These are phyloP conservation scores for Mortierella sp. DNA, from an alignment of 371 early-diverging fungal genomes.

Conservation along the genomic window DNA sequence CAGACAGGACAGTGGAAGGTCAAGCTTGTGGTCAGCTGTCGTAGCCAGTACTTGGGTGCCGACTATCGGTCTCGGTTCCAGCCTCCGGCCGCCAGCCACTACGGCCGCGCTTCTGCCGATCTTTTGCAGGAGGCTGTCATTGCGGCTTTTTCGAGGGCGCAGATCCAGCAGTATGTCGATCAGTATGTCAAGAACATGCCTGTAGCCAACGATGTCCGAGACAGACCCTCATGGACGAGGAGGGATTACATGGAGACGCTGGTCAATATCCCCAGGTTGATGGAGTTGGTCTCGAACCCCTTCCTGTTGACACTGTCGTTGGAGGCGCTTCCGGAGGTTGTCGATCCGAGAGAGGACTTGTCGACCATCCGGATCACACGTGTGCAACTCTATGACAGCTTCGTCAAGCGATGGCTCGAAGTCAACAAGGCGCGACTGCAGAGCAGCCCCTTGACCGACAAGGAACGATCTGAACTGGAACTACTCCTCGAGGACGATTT, in stretches of 20 bases:
- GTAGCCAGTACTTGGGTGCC: not conserved
- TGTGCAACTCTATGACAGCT: slow-evolving; percentile 1
- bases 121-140: too few species aligned
- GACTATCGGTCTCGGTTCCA: too few species aligned
- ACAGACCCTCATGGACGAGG: too few species aligned
- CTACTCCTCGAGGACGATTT: not conserved
- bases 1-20: not conserved
- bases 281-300: slow-evolving; percentile 16
- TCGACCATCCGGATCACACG: slow-evolving; percentile 6
- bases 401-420: slow-evolving; percentile 19
- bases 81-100: too few species aligned
- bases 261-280: not conserved
- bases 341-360: not conserved
- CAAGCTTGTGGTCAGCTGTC: slow-evolving; percentile 18
- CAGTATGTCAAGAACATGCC: too few species aligned
- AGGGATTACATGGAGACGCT: slow-evolving; percentile 9
- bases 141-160: too few species aligned
- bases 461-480: not conserved
- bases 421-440: not conserved
- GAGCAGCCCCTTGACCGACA: not conserved
- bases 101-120: too few species aligned
- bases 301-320: slow-evolving; percentile 17
- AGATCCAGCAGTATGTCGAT: too few species aligned
- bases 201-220: too few species aligned
- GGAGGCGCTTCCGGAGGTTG: slow-evolving; percentile 12